phyloP scores from a whole-genome alignment of 2,329 filamentous ascomycete genomes.

The Alternaria sp. region DNA sequence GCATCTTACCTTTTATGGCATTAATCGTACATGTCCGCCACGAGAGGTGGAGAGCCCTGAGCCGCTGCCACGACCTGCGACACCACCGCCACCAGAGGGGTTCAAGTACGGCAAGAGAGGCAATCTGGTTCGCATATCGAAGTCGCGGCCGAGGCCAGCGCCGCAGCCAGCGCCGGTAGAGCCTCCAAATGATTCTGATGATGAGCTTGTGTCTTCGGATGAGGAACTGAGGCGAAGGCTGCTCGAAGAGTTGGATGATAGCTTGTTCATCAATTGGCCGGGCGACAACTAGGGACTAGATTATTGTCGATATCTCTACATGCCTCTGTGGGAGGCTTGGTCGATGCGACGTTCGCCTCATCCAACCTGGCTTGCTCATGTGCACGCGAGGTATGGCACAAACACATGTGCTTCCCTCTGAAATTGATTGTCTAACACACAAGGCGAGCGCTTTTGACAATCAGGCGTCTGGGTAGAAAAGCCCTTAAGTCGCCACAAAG shows the following conservation, averaged over 20 bases:
- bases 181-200: background rate
- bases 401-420: background rate
- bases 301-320: accelerated
- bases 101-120: background rate
- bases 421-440: background rate
- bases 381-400: background rate
- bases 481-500: background rate
- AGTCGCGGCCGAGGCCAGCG: background rate
- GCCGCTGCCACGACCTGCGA: background rate
- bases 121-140: background rate
- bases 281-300: background rate
- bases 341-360: background rate
- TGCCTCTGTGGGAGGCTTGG: too few species aligned
- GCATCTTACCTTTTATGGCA: background rate
- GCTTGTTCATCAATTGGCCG: background rate
- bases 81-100: background rate
- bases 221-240: background rate
- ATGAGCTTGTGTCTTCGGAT: too few species aligned
- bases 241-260: background rate
- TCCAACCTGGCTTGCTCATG: background rate
- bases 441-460: too few species aligned
- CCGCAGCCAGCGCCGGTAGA: background rate
- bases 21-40: background rate
- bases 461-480: background rate
- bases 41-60: background rate